These are phyloP conservation scores for Penicillium sp. DNA, from an alignment of 2,329 filamentous ascomycete species.

Conservation along the genomic window DNA sequence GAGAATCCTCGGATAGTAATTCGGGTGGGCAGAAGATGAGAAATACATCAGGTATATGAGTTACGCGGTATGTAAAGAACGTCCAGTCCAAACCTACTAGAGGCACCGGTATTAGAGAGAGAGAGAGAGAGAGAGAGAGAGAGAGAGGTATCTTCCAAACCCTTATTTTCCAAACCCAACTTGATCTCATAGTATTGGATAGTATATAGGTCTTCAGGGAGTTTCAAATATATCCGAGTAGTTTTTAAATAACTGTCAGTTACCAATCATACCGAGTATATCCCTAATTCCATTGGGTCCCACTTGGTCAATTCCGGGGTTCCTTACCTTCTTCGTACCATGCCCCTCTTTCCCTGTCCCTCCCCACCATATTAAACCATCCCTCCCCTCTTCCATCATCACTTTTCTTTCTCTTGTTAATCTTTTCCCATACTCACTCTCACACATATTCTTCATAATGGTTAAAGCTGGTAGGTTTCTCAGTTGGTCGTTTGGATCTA, in stretches of 20 bases:
- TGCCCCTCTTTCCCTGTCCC: constrained; percentile 3
- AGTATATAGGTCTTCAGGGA: too few relatives aligned
- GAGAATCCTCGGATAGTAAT: constrained; percentile 21
- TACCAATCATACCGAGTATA: not conserved
- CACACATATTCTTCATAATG: constrained; percentile 38
- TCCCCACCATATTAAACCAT: constrained; percentile 1
- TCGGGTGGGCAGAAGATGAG: not conserved
- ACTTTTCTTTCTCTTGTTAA: not conserved
- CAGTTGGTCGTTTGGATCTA: not conserved
- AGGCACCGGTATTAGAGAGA: constrained; percentile 1
- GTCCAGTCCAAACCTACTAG: not conserved
- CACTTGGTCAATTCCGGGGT: constrained; percentile 5
- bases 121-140: not conserved
- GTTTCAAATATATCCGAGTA: too few relatives aligned
- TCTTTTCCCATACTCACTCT: constrained; percentile 4
- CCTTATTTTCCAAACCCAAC: not conserved
- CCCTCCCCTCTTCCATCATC: constrained; percentile 2
- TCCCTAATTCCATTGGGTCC: not conserved
- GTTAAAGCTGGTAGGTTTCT: constrained; percentile 47
- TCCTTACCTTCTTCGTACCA: constrained; percentile 6
- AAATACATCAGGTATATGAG: too few relatives aligned
- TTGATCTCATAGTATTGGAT: too few relatives aligned
- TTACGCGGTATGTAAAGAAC: not conserved
- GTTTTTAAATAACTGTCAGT: too few relatives aligned
- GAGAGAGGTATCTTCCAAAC: not conserved